Conservation (phyloP, 805 yeast species). For the Saturnispora sanitii region DNA sequence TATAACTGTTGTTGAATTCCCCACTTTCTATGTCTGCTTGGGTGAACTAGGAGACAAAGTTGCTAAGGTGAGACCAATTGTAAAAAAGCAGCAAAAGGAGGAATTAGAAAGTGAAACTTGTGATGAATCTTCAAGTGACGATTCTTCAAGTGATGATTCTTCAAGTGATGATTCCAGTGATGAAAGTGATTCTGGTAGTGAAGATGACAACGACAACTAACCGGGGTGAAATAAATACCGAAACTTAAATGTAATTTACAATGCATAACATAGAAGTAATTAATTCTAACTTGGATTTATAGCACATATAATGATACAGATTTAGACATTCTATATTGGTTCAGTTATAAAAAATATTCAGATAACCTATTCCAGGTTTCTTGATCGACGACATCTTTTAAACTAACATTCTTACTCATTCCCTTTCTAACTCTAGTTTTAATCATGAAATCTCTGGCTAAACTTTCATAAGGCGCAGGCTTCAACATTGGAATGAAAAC, state of each 20-base stretch:
- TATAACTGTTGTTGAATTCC: constrained; percentile 64
- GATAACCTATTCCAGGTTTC: constrained; percentile 45
- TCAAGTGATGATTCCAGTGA: not conserved
- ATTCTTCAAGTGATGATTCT: not conserved
- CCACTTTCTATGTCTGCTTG: constrained; percentile 44
- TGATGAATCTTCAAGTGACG: not conserved
- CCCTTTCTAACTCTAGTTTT: constrained; percentile 90
- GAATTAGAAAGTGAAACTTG: not conserved
- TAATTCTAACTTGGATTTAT: too few relatives aligned
- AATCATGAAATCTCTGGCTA: constrained; percentile 82
- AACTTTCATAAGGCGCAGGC: constrained; percentile 58
- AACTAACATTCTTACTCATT: constrained; percentile 56
- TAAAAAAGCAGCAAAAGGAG: not conserved
- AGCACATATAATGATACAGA: too few relatives aligned
- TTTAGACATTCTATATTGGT: not conserved
- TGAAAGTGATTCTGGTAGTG: not conserved
- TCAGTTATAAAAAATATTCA: constrained; percentile 5
- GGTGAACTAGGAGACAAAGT: constrained; percentile 19
- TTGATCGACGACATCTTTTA: constrained; percentile 57
- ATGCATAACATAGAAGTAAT: too few relatives aligned
- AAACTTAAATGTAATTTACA: too few relatives aligned
- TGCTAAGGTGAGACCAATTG: not conserved
- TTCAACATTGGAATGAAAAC: constrained; percentile 56
- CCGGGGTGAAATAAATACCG: not conserved
- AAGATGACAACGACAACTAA: not conserved